phyloP scores from a whole-genome alignment of 2,329 filamentous ascomycete genomes.

The Hirsutella rhossiliensis region DNA sequence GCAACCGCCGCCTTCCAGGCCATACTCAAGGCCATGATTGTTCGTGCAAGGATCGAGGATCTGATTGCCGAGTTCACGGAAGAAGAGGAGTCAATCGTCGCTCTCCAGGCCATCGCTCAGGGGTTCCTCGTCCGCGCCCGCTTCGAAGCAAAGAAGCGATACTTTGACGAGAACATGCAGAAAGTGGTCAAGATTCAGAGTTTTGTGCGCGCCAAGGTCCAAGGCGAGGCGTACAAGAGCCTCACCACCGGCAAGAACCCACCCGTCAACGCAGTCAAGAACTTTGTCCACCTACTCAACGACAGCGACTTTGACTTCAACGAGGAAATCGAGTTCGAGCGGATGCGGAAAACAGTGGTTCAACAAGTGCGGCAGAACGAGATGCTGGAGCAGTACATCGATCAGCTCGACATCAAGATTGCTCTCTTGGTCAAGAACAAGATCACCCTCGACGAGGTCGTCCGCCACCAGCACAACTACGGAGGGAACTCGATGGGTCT shows the following conservation, averaged over 20 bases:
- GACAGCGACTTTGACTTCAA: slow-evolving; percentile 99
- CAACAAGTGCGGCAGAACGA: slow-evolving; percentile 97
- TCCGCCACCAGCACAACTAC: slow-evolving; percentile 92
- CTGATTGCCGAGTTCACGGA: slow-evolving; percentile 68
- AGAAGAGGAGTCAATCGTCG: slow-evolving; percentile 65
- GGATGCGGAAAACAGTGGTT: slow-evolving; percentile 87
- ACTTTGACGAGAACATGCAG: slow-evolving; percentile 94
- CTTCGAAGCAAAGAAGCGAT: slow-evolving; percentile 76
- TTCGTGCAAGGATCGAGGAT: slow-evolving; percentile 61
- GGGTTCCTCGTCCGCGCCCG: slow-evolving; percentile 60
- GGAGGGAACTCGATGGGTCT: slow-evolving; percentile 79
- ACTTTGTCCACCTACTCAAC: slow-evolving; percentile 93
- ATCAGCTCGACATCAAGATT: slow-evolving; percentile 98
- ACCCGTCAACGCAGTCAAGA: slow-evolving; percentile 91
- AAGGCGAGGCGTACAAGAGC: slow-evolving; percentile 96
- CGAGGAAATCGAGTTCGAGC: slow-evolving; percentile 94
- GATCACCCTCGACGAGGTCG: slow-evolving; percentile 94
- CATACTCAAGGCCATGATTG: slow-evolving; percentile 64
- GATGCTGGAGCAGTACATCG: slow-evolving; percentile 93
- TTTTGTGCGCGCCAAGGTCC: slow-evolving; percentile 85
- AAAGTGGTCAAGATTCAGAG: slow-evolving; percentile 99
- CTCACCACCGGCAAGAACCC: slow-evolving; percentile 93
- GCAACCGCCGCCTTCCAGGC: slow-evolving; percentile 63
- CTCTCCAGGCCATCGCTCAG: slow-evolving; percentile 62
- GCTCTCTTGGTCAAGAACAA: slow-evolving; percentile 98